Evolutionary conservation across 2,329 filamentous ascomycete species (phyloP).

Genomic region (Pyrenophora graminea): DNA sequence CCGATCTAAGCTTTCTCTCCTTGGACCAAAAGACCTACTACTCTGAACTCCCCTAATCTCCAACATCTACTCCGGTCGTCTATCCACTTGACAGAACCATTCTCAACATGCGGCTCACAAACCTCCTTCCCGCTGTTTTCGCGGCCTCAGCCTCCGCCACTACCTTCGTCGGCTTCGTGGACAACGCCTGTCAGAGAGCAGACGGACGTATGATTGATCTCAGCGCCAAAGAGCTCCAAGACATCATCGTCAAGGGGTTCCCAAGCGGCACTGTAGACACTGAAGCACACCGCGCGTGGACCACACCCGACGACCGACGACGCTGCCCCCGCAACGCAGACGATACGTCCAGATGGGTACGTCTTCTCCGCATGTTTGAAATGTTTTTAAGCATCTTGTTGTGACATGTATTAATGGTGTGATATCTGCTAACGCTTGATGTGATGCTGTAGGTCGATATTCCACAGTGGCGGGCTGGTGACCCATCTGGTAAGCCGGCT

Average conservation of each 20-base stretch:
- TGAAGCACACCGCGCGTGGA: not conserved
- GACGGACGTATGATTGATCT: not conserved
- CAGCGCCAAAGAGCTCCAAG: not conserved
- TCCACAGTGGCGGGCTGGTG: not conserved
- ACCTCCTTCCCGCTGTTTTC: conserved; percentile 1
- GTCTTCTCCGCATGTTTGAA: not conserved
- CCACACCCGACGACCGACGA: not conserved
- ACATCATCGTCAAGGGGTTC: not conserved
- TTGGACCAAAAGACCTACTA: too few relatives aligned
- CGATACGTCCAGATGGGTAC: not conserved
- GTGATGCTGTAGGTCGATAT: not conserved
- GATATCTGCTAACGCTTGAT: not conserved
- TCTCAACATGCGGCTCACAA: not conserved
- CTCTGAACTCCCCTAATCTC: too few relatives aligned
- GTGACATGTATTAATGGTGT: too few relatives aligned
- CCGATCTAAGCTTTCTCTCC: too few relatives aligned
- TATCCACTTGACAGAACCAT: not conserved
- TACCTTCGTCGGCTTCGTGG: not conserved
- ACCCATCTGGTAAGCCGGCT: not conserved
- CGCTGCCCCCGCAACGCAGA: not conserved
- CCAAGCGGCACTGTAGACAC: not conserved
- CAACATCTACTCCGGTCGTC: too few relatives aligned
- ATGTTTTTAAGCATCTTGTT: too few relatives aligned
- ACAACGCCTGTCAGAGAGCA: not conserved
- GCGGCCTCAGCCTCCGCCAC: not conserved